Base-by-base conservation (phyloP, 2,329 filamentous ascomycete species). In the Epicoccum nigrum region DNA sequence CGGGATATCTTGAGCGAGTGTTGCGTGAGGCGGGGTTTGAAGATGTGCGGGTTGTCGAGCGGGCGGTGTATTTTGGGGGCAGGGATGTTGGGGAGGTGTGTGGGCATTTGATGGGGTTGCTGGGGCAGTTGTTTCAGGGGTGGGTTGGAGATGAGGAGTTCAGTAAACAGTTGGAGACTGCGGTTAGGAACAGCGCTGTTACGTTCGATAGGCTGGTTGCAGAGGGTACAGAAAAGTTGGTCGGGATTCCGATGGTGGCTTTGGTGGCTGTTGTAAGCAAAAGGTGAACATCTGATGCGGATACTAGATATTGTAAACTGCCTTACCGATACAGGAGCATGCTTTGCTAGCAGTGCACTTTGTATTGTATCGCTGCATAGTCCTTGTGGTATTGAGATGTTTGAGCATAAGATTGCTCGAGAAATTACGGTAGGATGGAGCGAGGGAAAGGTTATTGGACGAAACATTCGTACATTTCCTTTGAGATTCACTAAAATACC, bases 1-100 rank as follows among this genome's bases (percentile, higher is more conserved):
- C 44, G 9, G 28, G 35, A 30, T 38, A 51, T 16, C 23, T 60
- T 5, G 42, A 53, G 27, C 40, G 45, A 5, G 43, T 31, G 15
- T 16, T 60, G 20, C 13, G 21, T 16, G 45, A 47, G 1, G 54
- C 33, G 0, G 59, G 56, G 1, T 60, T 62, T 21, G 25, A 20
- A 23, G 16, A 45, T 12, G 45, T 61, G 4, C 8, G 39, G n/a
- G 20, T 51, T 12, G 31, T 42, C 19, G 51, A 57, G 20, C 39
- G 27, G 28, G 33, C 16, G 13, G 54, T 54, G 16, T 31, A 48
- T 19, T 54, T 54, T 55, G 56, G 48, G 7, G 41, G 44, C 12
- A 42, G 40, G 15, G 54, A 39, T 25, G 20, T 53, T 16, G 31
- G 45, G 12, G 47, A 52, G 4, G 12, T 51, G 7, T 48, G 47